Percentiles rank a stretch among this genome's conserved stretches.
Conservation (phyloP, 2,329 filamentous ascomycete genomes). For the Colletotrichum navitas region DNA sequence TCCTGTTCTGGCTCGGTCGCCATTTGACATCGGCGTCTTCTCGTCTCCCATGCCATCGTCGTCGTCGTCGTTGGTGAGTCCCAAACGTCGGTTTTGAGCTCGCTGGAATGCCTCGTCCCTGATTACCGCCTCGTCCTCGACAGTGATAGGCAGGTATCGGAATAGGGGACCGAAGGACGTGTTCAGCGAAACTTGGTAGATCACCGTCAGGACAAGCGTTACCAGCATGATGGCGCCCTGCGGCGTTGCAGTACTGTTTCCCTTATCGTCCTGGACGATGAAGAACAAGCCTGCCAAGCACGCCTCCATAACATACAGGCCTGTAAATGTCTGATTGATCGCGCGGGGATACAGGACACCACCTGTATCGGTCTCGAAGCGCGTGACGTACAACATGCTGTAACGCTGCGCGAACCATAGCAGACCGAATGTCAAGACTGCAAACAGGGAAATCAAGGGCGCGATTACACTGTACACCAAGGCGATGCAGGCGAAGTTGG, state of each 20-base stretch:
- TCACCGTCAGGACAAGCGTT: constrained; percentile 74
- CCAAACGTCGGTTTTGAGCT: constrained; percentile 78
- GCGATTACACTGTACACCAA: constrained; percentile 90
- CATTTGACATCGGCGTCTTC: constrained; percentile 58
- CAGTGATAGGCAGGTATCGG: constrained; percentile 90
- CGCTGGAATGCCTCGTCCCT: constrained; percentile 90
- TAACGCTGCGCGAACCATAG: constrained; percentile 98
- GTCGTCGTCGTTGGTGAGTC: constrained; percentile 67
- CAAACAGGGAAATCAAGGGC: constrained; percentile 92
- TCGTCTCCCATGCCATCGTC: constrained; percentile 62
- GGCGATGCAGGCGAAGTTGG: constrained; percentile 94
- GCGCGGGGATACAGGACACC: constrained; percentile 92
- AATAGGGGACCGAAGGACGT: constrained; percentile 86
- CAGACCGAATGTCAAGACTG: constrained; percentile 89
- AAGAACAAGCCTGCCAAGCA: constrained; percentile 93
- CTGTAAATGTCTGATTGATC: constrained; percentile 95
- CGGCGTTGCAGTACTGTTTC: constrained; percentile 68
- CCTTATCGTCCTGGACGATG: constrained; percentile 73
- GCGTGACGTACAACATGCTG: constrained; percentile 93
- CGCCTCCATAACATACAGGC: constrained; percentile 94
- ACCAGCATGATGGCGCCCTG: constrained; percentile 91
- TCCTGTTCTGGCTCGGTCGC: constrained; percentile 40
- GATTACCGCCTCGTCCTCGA: constrained; percentile 94
- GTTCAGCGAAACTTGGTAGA: constrained; percentile 87
- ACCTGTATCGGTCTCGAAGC: constrained; percentile 90